Conservation (phyloP, 2,329 filamentous ascomycete species). For the Pyrenochaeta sp. region DNA sequence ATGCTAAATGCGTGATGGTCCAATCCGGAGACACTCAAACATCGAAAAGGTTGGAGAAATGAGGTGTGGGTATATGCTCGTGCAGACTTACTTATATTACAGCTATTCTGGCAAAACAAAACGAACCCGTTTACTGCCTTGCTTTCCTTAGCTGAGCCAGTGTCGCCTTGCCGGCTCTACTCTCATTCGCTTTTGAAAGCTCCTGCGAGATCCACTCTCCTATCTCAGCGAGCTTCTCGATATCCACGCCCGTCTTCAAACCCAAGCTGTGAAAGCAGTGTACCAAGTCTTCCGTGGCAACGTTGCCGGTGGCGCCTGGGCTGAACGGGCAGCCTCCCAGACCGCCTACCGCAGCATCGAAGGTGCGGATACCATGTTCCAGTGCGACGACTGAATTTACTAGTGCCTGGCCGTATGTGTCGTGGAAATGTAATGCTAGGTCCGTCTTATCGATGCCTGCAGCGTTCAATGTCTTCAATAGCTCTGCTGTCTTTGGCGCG, state of each 20-base stretch:
- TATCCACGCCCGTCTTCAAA: conserved; percentile 72
- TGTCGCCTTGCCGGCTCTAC: conserved; percentile 50
- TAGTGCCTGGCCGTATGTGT: conserved; percentile 87
- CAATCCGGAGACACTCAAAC: no score
- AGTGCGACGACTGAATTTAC: conserved; percentile 81
- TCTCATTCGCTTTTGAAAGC: conserved; percentile 48
- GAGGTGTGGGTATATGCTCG: no score
- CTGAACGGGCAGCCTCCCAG: conserved; percentile 87
- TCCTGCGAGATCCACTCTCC: conserved; percentile 52
- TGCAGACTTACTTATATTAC: no score
- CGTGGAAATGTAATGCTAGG: conserved; percentile 86
- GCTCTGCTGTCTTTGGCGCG: conserved; percentile 70
- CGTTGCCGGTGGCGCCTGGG: conserved; percentile 86
- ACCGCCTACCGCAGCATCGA: conserved; percentile 81
- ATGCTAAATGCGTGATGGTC: no score
- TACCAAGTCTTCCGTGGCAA: conserved; percentile 84
- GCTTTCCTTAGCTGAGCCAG: conserved; percentile 41
- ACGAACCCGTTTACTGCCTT: neutral
- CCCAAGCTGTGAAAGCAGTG: conserved; percentile 78
- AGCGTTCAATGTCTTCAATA: conserved; percentile 70
- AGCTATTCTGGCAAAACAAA: no score
- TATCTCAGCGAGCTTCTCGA: conserved; percentile 46
- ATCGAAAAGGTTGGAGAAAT: no score
- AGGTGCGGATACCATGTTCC: conserved; percentile 78
- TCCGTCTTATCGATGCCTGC: conserved; percentile 75